phyloP scores from a whole-genome alignment of 768 basidiomycete species.

The Mycena kentingensis region DNA sequence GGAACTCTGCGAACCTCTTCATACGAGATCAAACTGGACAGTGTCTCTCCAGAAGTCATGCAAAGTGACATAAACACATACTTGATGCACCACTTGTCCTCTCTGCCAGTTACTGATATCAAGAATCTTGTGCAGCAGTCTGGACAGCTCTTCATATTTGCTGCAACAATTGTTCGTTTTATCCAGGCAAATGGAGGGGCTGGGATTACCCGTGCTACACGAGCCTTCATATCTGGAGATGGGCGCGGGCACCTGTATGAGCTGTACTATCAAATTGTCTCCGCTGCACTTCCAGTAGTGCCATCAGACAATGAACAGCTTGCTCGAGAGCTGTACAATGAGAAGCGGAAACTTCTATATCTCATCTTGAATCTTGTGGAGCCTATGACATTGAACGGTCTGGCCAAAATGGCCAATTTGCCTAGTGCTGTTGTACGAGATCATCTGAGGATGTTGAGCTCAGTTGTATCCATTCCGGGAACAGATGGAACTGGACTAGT shows the following conservation, averaged over 20 bases:
- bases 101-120: background rate
- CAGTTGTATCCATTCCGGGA: constrained; percentile 1
- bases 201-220: background rate
- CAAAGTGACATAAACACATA: constrained; percentile 3
- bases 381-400: background rate
- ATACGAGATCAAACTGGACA: constrained; percentile 4
- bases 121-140: background rate
- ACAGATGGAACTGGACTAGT: background rate
- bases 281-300: background rate
- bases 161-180: constrained; percentile 6
- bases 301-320: background rate
- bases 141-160: constrained; percentile 6
- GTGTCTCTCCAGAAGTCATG: background rate
- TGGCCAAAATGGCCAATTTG: constrained; percentile 1
- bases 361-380: constrained; percentile 3
- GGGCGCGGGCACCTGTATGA: background rate
- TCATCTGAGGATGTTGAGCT: background rate
- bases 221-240: background rate
- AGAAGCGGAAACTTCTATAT: background rate
- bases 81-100: background rate
- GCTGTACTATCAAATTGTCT: constrained; percentile 4
- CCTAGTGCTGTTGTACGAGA: background rate
- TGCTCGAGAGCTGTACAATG: background rate
- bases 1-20: background rate
- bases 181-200: background rate